phyloP scores from a whole-genome alignment of 371 early-diverging fungal genomes.

The Saksenaea vasiformis region DNA sequence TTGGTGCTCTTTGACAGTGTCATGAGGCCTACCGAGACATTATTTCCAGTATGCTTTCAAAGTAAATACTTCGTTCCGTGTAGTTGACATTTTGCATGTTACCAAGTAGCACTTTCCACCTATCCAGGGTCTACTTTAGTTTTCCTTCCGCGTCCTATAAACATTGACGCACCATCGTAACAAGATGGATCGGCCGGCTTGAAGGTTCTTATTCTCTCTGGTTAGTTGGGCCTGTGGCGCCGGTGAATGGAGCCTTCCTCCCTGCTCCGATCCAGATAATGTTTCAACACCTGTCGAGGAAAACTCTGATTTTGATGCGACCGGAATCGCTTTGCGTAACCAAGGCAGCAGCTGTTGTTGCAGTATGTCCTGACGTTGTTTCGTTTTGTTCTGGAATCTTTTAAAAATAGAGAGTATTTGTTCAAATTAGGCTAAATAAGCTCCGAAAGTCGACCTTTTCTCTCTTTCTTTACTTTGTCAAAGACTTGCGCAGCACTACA shows the following conservation, averaged over 20 bases:
- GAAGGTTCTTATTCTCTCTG: conserved; percentile 16
- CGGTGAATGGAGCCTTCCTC: background rate
- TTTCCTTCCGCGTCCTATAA: background rate
- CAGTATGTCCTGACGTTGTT: conserved; percentile 19
- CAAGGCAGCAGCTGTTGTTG: conserved; percentile 23
- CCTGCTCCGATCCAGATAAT: background rate
- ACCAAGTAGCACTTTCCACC: conserved; percentile 42
- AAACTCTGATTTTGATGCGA: background rate
- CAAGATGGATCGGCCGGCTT: conserved; percentile 17
- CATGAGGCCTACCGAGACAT: conserved; percentile 36
- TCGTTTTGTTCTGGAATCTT: conserved; percentile 32
- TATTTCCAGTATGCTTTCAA: conserved; percentile 45
- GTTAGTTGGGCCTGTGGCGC: background rate
- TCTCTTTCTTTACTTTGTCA: conserved; percentile 10
- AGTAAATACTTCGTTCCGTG: conserved; percentile 43
- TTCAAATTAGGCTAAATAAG: conserved; percentile 11
- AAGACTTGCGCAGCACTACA: conserved; percentile 5
- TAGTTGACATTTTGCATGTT: conserved; percentile 19
- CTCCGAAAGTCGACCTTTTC: conserved; percentile 12
- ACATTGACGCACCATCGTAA: conserved; percentile 23
- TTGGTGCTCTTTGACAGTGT: background rate
- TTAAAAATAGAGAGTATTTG: background rate
- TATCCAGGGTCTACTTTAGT: conserved; percentile 3
- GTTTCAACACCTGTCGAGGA: background rate
- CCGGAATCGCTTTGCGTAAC: conserved; percentile 10